phyloP scores from a whole-genome alignment of 257 asterid genomes.

The Solanum ossicruentum region DNA sequence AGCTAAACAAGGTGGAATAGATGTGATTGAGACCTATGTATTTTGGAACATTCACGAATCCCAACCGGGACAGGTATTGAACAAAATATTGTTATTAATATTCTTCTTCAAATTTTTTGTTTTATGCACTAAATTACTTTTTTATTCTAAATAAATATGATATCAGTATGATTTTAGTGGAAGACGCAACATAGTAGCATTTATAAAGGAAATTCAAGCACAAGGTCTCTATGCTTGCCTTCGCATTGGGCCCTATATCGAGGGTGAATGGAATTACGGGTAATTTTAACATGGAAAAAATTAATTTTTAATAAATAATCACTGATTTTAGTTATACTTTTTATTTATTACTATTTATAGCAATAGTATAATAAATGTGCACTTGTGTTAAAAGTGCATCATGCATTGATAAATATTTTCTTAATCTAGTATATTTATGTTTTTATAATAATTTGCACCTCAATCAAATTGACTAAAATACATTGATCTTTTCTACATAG shows the following conservation, averaged over 20 bases:
- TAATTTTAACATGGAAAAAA: constrained; percentile 1
- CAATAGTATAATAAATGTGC: too few relatives aligned
- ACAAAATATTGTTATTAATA: neutral
- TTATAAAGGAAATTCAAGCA: constrained; percentile 52
- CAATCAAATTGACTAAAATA: neutral
- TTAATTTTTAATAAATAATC: too few relatives aligned
- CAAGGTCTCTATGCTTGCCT: constrained; percentile 74
- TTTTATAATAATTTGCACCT: too few relatives aligned
- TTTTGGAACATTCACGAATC: constrained; percentile 91
- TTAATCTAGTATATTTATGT: too few relatives aligned
- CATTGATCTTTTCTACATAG: constrained; percentile 11
- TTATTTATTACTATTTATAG: too few relatives aligned
- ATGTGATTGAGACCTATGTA: constrained; percentile 67
- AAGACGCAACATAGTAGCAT: constrained; percentile 43
- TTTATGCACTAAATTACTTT: too few relatives aligned
- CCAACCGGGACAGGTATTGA: constrained; percentile 42
- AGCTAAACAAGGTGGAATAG: constrained; percentile 68
- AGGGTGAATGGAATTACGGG: constrained; percentile 94
- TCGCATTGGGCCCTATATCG: constrained; percentile 80
- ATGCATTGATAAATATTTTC: too few relatives aligned
- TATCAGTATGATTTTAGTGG: constrained; percentile 75
- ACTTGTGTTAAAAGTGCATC: too few relatives aligned
- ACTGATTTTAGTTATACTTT: too few relatives aligned
- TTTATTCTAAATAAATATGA: too few relatives aligned
- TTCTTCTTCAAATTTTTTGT: neutral